Evolutionary conservation across 441 rosid genomes (phyloP).

Genomic region (Erysimum pusillum): DNA sequence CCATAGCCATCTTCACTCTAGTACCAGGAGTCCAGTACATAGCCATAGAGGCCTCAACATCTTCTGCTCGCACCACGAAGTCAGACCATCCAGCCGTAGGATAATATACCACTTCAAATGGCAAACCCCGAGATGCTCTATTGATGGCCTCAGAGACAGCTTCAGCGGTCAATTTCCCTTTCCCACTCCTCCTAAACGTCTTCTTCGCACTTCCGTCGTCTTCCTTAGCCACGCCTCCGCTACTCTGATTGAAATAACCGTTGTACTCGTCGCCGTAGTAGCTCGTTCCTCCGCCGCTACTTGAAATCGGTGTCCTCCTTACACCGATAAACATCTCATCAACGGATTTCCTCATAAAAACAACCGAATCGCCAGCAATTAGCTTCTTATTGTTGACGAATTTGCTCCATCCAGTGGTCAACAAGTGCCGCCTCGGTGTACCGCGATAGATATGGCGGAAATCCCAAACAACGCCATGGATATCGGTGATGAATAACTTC

Average conservation of each 20-base stretch:
- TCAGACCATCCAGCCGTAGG: conserved; percentile 77
- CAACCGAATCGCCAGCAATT: conserved; percentile 88
- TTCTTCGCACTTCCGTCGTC: conserved; percentile 41
- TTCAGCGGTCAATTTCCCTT: conserved; percentile 57
- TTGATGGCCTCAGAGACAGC: conserved; percentile 63
- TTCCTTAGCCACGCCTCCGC: conserved; percentile 33
- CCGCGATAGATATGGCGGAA: conserved; percentile 90
- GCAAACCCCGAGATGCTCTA: conserved; percentile 61
- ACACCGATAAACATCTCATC: conserved; percentile 76
- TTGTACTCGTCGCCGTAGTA: conserved; percentile 44
- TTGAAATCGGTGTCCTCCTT: conserved; percentile 57
- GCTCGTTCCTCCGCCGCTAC: conserved; percentile 16
- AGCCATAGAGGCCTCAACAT: conserved; percentile 69
- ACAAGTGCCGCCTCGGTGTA: conserved; percentile 85
- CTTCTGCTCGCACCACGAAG: conserved; percentile 77
- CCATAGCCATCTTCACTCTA: conserved; percentile 82
- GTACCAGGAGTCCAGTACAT: conserved; percentile 67
- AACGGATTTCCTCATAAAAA: conserved; percentile 72
- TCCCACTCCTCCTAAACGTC: conserved; percentile 51
- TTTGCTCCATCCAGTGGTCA: conserved; percentile 97
- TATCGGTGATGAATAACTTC: conserved; percentile 71
- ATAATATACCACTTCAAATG: conserved; percentile 81
- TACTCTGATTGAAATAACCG: conserved; percentile 43
- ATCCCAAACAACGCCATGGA: conserved; percentile 73
- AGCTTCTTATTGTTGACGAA: conserved; percentile 85